Base-by-base conservation (phyloP, 225 moss, liverwort and hornwort species). In the Ulota crispa region DNA sequence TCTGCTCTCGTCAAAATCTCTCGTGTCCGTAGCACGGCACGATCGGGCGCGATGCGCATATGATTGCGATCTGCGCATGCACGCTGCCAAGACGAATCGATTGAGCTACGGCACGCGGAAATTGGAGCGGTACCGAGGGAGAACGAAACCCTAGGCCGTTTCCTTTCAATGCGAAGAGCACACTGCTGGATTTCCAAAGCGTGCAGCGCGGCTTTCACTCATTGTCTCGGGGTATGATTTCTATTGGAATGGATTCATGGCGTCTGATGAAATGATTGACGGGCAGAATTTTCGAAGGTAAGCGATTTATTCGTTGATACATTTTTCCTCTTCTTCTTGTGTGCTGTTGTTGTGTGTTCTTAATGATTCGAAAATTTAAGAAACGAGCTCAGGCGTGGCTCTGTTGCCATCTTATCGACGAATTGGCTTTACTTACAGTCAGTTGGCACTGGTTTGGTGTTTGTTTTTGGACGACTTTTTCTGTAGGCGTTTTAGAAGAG, bases 111-210 rank as follows among this genome's bases (percentile, higher is more conserved):
- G 31, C 34, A 62, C 52, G 80, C 68, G 41, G 14, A 43, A 88
- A 79, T 88, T 85, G 85, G 80, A 75, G 78, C 4, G 19, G 79
- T 80, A 68, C 36, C n/a, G 61, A 45, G 60, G 30, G 59, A 82
- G 85, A 88, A 82, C 80, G 71, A 85, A 88, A 88, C 82, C 88
- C 88, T 88, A 88, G 88, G 23, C 72, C 72, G 85, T 67, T 85
- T n/a, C 23, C 76, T 70, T 61, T 34, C 19, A 31, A 63, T 74
- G 76, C 16, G 66, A 63, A 52, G 68, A 52, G 59, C 62, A 21
- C 50, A 72, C 64, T 72, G 80, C 64, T 53, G 71, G 69, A 80
- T 70, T 87, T 53, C 30, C 68, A 57, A 16, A 19, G 60, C 65
- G 56, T 56, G 31, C 34, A 27, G 75, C 68, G 31, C 59, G 70